Base-by-base conservation (phyloP, 192 early-diverging fungal genomes). In the Coemansia guatemalensis region DNA sequence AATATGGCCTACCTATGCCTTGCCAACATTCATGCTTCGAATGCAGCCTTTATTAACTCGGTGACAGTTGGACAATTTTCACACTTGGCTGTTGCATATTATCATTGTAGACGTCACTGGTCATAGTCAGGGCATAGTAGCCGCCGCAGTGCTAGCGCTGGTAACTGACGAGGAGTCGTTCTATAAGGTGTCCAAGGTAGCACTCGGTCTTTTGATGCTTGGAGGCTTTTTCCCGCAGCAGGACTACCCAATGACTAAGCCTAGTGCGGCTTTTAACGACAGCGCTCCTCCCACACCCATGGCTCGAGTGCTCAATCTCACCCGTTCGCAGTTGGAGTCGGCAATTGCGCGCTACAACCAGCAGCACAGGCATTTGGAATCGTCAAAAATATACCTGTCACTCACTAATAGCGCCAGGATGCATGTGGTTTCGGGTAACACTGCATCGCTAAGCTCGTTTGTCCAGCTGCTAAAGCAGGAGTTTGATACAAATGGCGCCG, bases 51-150 rank as follows among this genome's bases (percentile, higher is more conserved):
- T 39, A 39, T 12, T 39, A 39, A 39, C 49, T 51, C 5, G 47
- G 1, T 51, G 8, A 53, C 7, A 1, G 11, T 39, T 39, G 8
- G 9, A 39, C 35, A 39, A 9, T 3, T 12, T 11, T 3, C 35
- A 11, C 51, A 14, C 51, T 25, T 23, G 20, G 8, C 22, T 14
- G 2, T 39, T 32, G 32, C 1, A 35, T 39, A 39, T 8, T 12
- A 3, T 12, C 32, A 17, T 12, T 63, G 22, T 82, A 70, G 89
- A 85, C 58, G 84, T 90, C 32, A 92, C 92, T 39, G 95, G 95
- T 52, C 95, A 98, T 74, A 89, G 87, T 50, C 95, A 98, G 69
- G 95, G 95, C 50, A 90, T 98, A 54, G 88, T 94, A 54, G 83
- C 89, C 7, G 92, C 95, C 2, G 87, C 93, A 14, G 92, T 90